Base-by-base conservation (phyloP, 1,139 yeast genomes). In the Blastobotrys elegans region DNA sequence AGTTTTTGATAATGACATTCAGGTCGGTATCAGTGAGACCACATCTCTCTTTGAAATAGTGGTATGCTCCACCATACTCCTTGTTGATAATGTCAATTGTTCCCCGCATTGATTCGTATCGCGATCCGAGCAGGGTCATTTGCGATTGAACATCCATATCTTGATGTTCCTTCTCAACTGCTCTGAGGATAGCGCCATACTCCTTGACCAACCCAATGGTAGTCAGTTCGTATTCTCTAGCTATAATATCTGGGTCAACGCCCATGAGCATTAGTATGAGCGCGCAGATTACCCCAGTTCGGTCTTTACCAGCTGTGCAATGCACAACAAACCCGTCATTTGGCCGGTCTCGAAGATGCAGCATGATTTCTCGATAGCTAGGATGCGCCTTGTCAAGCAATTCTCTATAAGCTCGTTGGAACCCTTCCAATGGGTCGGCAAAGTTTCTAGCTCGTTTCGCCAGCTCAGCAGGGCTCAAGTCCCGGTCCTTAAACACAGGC, bases 261-360 rank as follows among this genome's bases (percentile, higher is more conserved):
- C 86, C 89, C 14, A 77, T 70, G 22, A 86, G 65, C 24, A 79
- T 66, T 40, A 87, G 69, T 2, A 86, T 68, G 48, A 87, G 65
- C 79, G 87, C 85, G 2, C 82, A 76, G 53, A 84, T 63, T 13
- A 86, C 71, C 0, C 96, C 96, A 0, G 96, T 87, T 43, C 95
- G 74, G 62, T 88, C 96, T 62, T 86, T 87, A 2, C 96, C 96
- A 0, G 94, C 94, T 2, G 90, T 79, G 64, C 95, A 87, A 61
- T 85, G 94, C 62, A 82, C 78, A 5, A 84, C 67, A 52, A 85
- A 69, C 2, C 80, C 77, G 14, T 70, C 70, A 17, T 69, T 67
- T 2, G 75, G 73, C 29, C 70, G 61, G 53, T 82, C 85, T 40
- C 80, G 69, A 38, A 87, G 69, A 27, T 53, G 57, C 20, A 47